Evolutionary conservation across 2,329 filamentous ascomycete genomes (phyloP).

Genomic region (Pseudogymnoascus sp.): DNA sequence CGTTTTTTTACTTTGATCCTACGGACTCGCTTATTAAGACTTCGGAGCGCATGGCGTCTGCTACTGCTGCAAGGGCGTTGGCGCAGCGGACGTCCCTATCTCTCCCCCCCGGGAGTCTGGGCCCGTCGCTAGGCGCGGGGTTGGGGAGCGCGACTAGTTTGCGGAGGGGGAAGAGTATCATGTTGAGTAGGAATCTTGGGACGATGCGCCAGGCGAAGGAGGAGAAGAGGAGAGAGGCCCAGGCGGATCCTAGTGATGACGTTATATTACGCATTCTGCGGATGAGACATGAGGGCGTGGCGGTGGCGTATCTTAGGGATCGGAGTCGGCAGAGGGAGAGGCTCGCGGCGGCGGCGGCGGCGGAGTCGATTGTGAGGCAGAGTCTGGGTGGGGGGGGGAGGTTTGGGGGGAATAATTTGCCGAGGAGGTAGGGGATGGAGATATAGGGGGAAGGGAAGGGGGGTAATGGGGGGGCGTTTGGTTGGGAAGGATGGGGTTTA

Average conservation of each 20-base stretch:
- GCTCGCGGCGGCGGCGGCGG: slow-evolving; percentile 79
- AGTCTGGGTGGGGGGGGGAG: slow-evolving; percentile 58
- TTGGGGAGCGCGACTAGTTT: slow-evolving; percentile 64
- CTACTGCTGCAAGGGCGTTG: slow-evolving; percentile 68
- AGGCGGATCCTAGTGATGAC: slow-evolving; percentile 94
- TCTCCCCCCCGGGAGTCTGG: slow-evolving; percentile 48
- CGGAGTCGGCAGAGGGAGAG: slow-evolving; percentile 89
- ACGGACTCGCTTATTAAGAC: slow-evolving; percentile 87
- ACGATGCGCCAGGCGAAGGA: slow-evolving; percentile 96
- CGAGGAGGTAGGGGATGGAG: slow-evolving; percentile 22
- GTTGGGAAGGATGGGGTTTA: not conserved
- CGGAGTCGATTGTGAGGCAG: slow-evolving; percentile 89
- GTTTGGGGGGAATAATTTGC: slow-evolving; percentile 30
- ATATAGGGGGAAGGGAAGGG: not conserved
- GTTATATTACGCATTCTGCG: slow-evolving; percentile 93
- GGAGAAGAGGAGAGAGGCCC: slow-evolving; percentile 88
- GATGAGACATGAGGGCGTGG: slow-evolving; percentile 92
- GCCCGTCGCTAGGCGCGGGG: slow-evolving; percentile 42
- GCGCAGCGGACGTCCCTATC: slow-evolving; percentile 66
- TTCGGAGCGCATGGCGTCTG: slow-evolving; percentile 92
- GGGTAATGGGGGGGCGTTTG: too few species aligned
- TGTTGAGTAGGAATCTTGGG: slow-evolving; percentile 88
- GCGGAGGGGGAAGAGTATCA: slow-evolving; percentile 67
- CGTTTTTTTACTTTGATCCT: slow-evolving; percentile 97
- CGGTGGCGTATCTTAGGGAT: slow-evolving; percentile 78